These are phyloP conservation scores for Agrostemma githago DNA, from an alignment of 148 eudicot genomes.

Conservation along the genomic window DNA sequence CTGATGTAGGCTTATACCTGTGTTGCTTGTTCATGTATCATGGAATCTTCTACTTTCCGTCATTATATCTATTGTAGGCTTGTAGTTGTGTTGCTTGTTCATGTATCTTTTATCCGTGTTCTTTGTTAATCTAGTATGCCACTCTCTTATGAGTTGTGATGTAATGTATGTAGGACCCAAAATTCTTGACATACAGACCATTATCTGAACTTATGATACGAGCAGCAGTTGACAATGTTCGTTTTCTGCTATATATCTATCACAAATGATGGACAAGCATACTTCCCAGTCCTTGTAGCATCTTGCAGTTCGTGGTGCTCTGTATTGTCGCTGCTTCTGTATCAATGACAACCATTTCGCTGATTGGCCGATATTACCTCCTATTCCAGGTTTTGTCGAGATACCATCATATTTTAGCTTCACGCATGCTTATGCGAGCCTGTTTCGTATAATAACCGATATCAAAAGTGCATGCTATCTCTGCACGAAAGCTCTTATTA, in stretches of 20 bases:
- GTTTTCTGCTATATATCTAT: slow-evolving; percentile 74
- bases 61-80: background rate
- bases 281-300: slow-evolving; percentile 64
- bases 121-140: background rate
- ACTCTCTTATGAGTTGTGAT: background rate
- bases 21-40: too few species aligned
- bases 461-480: background rate
- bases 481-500: background rate
- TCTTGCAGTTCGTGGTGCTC: slow-evolving; percentile 82
- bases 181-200: slow-evolving; percentile 86
- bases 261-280: slow-evolving; percentile 80
- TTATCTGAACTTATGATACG: slow-evolving; percentile 79
- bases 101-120: background rate
- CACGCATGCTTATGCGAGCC: background rate
- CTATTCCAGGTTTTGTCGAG: slow-evolving; percentile 59
- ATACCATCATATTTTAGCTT: background rate
- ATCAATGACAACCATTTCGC: slow-evolving; percentile 41
- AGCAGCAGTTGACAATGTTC: slow-evolving; percentile 95
- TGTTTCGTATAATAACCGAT: background rate
- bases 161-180: slow-evolving; percentile 52
- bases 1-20: too few species aligned
- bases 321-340: slow-evolving; percentile 95
- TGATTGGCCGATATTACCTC: slow-evolving; percentile 84
- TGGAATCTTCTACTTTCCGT: too few species aligned
- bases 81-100: background rate